phyloP scores from a whole-genome alignment of 106 monocot species.

The Amphibolis antarctica region DNA sequence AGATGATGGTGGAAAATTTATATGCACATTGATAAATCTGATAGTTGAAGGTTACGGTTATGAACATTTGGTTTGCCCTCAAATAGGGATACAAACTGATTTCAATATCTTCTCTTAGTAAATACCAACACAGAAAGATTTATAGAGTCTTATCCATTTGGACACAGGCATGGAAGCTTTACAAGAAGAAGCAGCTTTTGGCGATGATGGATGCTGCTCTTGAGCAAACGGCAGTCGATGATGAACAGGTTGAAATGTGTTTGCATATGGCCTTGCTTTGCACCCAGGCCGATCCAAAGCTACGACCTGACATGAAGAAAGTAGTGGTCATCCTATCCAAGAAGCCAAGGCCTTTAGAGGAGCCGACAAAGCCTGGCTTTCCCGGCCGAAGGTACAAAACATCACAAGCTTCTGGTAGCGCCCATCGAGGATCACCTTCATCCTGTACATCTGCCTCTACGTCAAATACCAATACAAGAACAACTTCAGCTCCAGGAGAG shows the following conservation, averaged over 20 bases:
- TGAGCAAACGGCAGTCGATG: constrained; percentile 8
- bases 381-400: constrained; percentile 37
- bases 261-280: constrained; percentile 54
- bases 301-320: constrained; percentile 46
- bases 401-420: not conserved
- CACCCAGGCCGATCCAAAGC: constrained; percentile 47
- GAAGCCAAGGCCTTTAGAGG: constrained; percentile 42
- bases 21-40: no score
- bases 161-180: constrained; percentile 41
- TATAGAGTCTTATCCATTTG: not conserved
- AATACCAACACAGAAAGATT: no score
- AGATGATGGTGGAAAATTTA: no score
- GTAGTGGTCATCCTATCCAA: constrained; percentile 50
- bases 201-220: constrained; percentile 42
- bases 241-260: constrained; percentile 40
- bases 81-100: no score
- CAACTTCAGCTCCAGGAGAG: no score
- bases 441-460: constrained; percentile 3
- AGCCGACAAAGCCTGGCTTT: constrained; percentile 41
- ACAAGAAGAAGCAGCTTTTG: constrained; percentile 30
- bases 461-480: no score
- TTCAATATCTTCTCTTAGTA: no score
- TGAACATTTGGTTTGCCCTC: no score
- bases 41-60: no score
- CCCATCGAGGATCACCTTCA: constrained; percentile 3